phyloP scores from a whole-genome alignment of 1,139 yeast species.

The Arxiozyma telluris region DNA sequence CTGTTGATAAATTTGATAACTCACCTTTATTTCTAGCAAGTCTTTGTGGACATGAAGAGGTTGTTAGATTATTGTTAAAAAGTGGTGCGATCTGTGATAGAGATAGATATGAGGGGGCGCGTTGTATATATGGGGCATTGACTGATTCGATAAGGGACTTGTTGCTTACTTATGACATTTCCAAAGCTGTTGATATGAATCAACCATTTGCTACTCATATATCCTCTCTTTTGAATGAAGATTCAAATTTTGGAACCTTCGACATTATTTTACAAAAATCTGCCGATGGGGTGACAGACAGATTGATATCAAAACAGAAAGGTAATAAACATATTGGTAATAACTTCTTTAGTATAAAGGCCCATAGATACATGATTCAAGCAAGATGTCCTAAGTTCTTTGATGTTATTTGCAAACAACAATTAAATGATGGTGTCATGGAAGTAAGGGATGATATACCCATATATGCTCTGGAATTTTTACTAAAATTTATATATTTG shows the following conservation, averaged over 20 bases:
- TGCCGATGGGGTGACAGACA: neutral
- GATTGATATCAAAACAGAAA: neutral
- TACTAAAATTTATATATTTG: slow-evolving; percentile 48
- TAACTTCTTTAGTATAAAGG: slow-evolving; percentile 1
- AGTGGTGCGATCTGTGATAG: slow-evolving; percentile 71
- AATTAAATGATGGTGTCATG: slow-evolving; percentile 16
- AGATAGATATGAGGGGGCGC: slow-evolving; percentile 71
- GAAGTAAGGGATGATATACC: slow-evolving; percentile 1
- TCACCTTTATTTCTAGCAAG: slow-evolving; percentile 67
- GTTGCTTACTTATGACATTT: slow-evolving; percentile 52
- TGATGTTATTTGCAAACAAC: slow-evolving; percentile 7
- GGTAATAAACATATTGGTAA: no score
- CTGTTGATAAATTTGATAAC: slow-evolving; percentile 63
- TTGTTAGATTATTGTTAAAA: slow-evolving; percentile 51
- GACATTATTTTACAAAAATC: neutral
- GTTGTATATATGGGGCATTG: slow-evolving; percentile 72
- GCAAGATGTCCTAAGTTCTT: slow-evolving; percentile 32
- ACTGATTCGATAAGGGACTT: slow-evolving; percentile 55
- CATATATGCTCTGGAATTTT: slow-evolving; percentile 12
- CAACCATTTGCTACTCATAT: slow-evolving; percentile 72
- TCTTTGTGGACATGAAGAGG: slow-evolving; percentile 60
- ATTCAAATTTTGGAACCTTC: slow-evolving; percentile 28
- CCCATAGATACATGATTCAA: slow-evolving; percentile 35
- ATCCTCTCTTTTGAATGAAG: slow-evolving; percentile 39
- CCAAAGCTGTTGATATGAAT: slow-evolving; percentile 57